Base-by-base conservation (phyloP, 345 rosid genomes). In the Populus pruinosa region DNA sequence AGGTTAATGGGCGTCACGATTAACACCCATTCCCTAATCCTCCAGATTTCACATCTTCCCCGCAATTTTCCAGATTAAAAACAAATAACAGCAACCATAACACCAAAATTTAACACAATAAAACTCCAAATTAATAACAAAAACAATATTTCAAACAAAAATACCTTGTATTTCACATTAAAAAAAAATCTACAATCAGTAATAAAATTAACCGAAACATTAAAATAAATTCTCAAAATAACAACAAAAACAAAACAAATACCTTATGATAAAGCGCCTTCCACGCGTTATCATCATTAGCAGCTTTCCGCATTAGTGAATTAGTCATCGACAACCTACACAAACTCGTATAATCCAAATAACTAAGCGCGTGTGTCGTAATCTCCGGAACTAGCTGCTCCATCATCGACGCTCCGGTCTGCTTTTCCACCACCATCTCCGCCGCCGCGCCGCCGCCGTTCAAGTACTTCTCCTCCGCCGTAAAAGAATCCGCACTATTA, bases 311-410 rank as follows among this genome's bases (percentile, higher is more conserved):
- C 99, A 96, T 96, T 87, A 89, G 83, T 9, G 99, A 94, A 85
- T 94, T 96, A 56, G 98, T 96, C 99, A 96, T 94, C 4, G 99
- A 96, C 75, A 96, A 87, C 47, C 98, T 85, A 83, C 99, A 96
- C 71, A 96, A 85, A 82, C 98, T 96, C 3, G 93, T 92, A 80
- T 90, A 96, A 89, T 96, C 99, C 91, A 96, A 85, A 77, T 94
- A 96, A 83, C 99, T 96, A 17, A 96, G 97, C 25, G 97, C 94
- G 88, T 96, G 99, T 1, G 99, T 92, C 29, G 96, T 94, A 78
- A 96, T 96, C 87, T 96, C 99, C 56, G 99, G 97, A 59, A 94
- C 99, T 79, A 96, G 84, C 87, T 96, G 98, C 88, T 96, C 98
- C 98, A 92, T 96, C 98, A 96, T 96, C 17, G 99, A 94, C 63